A percentile compares a stretch with the other conserved stretches of the same genome.
Evolutionary conservation across 2,329 filamentous ascomycete species (phyloP).

Genomic region (Ceratocystis albifundus): DNA sequence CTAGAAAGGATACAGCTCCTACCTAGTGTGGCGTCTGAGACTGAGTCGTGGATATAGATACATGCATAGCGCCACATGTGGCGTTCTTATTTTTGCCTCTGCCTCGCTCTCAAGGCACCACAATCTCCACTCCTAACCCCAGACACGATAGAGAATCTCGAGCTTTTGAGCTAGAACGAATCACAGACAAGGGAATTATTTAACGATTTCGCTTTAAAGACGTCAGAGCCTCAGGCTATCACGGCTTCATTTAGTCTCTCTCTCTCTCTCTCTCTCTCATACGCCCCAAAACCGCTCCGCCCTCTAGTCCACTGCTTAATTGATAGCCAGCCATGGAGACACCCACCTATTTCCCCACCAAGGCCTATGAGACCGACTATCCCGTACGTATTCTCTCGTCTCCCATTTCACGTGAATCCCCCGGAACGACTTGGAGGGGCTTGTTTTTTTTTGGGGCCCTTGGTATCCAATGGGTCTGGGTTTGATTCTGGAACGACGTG

Average conservation of each 20-base stretch:
- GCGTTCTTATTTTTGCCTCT: neutral
- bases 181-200: neutral
- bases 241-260: neutral
- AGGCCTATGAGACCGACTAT: constrained; percentile 70
- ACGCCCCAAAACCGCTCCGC: neutral
- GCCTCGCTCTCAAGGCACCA: neutral
- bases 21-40: neutral
- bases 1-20: constrained; percentile 16
- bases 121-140: neutral
- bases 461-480: neutral
- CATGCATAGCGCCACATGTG: neutral
- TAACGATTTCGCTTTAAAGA: neutral
- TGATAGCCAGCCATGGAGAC: constrained; percentile 17
- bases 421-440: too few relatives aligned
- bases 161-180: neutral
- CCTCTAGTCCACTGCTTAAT: neutral
- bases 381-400: constrained; percentile 51
- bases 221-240: neutral
- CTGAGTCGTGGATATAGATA: neutral
- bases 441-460: neutral
- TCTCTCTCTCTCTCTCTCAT: neutral
- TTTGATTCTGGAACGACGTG: neutral
- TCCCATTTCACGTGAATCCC: constrained; percentile 24
- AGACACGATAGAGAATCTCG: neutral
- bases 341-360: constrained; percentile 38